These are phyloP conservation scores for Choiromyces venosus DNA, from an alignment of 495 filamentous ascomycete genomes.

Conservation along the genomic window DNA sequence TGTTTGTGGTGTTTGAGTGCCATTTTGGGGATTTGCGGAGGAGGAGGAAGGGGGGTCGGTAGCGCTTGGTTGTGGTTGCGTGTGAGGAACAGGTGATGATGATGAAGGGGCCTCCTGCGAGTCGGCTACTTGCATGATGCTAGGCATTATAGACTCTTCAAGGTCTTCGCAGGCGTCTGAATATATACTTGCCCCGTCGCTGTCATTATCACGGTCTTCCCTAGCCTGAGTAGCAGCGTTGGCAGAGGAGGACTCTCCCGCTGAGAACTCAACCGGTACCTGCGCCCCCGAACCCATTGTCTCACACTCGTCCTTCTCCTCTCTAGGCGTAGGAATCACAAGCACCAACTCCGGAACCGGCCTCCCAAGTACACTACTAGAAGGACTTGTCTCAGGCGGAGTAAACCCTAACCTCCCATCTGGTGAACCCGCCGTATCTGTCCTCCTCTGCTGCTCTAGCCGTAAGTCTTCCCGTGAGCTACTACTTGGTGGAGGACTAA, in stretches of 20 bases:
- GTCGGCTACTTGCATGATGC: neutral
- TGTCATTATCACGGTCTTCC: conserved; percentile 8
- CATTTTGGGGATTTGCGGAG: neutral
- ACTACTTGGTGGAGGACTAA: conserved; percentile 15
- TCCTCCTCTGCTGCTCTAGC: neutral
- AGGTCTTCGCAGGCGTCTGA: conserved; percentile 30
- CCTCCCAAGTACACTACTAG: neutral
- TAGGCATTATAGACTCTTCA: neutral
- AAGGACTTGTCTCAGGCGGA: neutral
- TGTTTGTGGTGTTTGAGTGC: neutral
- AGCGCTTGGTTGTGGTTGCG: neutral
- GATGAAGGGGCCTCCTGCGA: neutral
- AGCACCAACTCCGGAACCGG: conserved; percentile 24
- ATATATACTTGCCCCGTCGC: conserved; percentile 29
- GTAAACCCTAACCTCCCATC: neutral
- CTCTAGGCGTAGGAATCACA: conserved; percentile 18
- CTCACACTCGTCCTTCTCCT: conserved; percentile 11
- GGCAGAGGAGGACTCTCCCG: neutral
- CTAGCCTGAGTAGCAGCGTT: neutral
- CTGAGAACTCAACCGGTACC: neutral
- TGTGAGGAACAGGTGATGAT: neutral
- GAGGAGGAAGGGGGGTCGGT: neutral
- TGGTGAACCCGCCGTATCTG: neutral
- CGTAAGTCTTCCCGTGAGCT: conserved; percentile 1
- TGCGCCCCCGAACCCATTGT: neutral